Evolutionary conservation across 2,329 filamentous ascomycete genomes (phyloP), one percentile per base, ranked within the genome.

Genomic region (Pezicula carpinea): DNA sequence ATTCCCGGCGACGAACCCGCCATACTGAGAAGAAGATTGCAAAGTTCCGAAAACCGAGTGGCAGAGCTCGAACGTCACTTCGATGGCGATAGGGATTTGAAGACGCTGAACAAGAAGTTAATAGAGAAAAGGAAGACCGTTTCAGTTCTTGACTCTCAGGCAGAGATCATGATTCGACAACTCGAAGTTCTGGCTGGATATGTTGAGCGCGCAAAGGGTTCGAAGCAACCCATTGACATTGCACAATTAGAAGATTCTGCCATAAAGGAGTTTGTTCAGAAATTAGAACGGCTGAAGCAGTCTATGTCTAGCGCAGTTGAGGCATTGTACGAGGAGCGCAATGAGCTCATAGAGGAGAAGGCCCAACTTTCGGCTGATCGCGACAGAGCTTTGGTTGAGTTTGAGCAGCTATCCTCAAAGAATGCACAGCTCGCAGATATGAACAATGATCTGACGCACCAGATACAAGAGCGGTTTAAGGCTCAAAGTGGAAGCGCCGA

Each of bases 41-140:
- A 87, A 47, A 87, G 82, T 53, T 89, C 87, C 7, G 89, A 95
- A 58, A 85, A 92, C 63, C 80, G 85, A 50, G 89, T 96, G 44
- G 82, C 88, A 2, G 91, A 96, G 67, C 79, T 99, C 44, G 87
- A 92, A 65, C 77, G 83, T n/a, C 85, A 89, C 54, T 88, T 89
- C 59, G 75, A 69, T 41, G 77, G 75, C 3, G 80, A 83, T 53
- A 65, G 64, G 38, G 65, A 67, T 44, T 48, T 65, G 19, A 61
- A 63, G 31, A 81, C 83, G 58, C 82, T 95, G 23, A 95, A 95
- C 66, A 90, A 86, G 58, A 92, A 91, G 63, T 73, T 97, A 19
- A 77, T 87, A 31, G 91, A 97, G 67, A 97, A 97, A 72, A 80
- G 93, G 49, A 96, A 95, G 60, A 97, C 93, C 0, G 93, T 99